Percentiles rank a stretch among this genome's conserved stretches.
These are phyloP conservation scores for Platanus orientalis DNA, from an alignment of 164 flowering plant species.

Conservation along the genomic window DNA sequence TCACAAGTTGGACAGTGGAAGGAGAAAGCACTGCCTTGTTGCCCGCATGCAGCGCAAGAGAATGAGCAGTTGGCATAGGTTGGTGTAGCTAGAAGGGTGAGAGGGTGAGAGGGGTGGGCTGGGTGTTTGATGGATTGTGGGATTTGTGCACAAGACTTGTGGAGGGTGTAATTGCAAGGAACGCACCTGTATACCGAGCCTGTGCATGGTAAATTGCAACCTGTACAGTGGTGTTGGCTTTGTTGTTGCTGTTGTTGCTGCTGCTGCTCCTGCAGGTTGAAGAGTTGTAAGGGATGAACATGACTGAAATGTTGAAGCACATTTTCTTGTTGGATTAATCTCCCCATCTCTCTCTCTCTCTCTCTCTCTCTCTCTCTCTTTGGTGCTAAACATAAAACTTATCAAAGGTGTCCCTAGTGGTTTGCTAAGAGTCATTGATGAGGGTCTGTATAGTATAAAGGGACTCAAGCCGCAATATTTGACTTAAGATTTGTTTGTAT, in stretches of 20 bases:
- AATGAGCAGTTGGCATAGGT: background rate
- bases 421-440: no score
- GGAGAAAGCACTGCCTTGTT: background rate
- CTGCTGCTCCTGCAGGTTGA: background rate
- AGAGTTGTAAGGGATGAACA: background rate
- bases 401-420: no score
- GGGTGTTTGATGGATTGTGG: background rate
- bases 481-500: no score
- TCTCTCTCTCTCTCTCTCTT: background rate
- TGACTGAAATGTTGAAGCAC: conserved; percentile 2
- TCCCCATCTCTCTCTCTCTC: conserved; percentile 1
- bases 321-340: background rate
- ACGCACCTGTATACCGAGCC: background rate
- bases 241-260: background rate
- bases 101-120: background rate
- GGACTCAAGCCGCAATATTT: no score
- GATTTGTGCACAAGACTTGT: background rate
- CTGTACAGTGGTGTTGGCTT: background rate
- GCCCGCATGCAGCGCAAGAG: background rate
- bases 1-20: background rate
- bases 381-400: no score
- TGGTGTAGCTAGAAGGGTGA: background rate
- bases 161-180: background rate
- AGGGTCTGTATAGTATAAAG: no score
- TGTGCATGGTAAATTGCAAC: background rate